Conservation (phyloP, 1,139 yeast species). For the Saccharomyces pastorianus region DNA sequence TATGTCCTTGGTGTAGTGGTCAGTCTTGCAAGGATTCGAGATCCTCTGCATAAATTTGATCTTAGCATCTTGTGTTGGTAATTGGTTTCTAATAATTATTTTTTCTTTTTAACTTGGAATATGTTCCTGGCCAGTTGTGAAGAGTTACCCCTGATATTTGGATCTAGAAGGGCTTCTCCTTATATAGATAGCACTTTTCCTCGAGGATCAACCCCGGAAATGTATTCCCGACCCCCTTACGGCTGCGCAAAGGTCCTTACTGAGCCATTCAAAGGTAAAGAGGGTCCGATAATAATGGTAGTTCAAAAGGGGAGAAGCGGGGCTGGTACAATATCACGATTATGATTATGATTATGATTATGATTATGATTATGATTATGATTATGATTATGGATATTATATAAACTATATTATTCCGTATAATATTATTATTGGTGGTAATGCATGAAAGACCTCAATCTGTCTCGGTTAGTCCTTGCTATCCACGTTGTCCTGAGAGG, state of each 20-base stretch:
- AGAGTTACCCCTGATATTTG: neutral
- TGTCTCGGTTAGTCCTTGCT: neutral
- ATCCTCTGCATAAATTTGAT: neutral
- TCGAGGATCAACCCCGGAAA: neutral
- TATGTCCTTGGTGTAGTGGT: neutral
- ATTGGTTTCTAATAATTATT: neutral
- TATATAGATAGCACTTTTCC: neutral
- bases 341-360: neutral
- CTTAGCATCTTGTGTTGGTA: neutral
- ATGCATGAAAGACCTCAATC: neutral
- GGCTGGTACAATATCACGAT: neutral
- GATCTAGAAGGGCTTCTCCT: neutral
- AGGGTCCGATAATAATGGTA: neutral
- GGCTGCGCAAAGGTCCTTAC: conserved; percentile 1
- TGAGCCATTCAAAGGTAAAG: neutral
- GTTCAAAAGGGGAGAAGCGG: neutral
- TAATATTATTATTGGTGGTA: neutral
- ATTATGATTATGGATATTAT: neutral
- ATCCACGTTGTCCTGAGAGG: neutral
- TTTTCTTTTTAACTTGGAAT: neutral
- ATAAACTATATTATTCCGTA: neutral
- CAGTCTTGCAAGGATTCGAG: neutral
- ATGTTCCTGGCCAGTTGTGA: neutral
- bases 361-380: neutral
- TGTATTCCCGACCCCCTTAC: conserved; percentile 1